Evolutionary conservation across 2,329 filamentous ascomycete genomes (phyloP).

Genomic region (Magnaporthiopsis incrustans): DNA sequence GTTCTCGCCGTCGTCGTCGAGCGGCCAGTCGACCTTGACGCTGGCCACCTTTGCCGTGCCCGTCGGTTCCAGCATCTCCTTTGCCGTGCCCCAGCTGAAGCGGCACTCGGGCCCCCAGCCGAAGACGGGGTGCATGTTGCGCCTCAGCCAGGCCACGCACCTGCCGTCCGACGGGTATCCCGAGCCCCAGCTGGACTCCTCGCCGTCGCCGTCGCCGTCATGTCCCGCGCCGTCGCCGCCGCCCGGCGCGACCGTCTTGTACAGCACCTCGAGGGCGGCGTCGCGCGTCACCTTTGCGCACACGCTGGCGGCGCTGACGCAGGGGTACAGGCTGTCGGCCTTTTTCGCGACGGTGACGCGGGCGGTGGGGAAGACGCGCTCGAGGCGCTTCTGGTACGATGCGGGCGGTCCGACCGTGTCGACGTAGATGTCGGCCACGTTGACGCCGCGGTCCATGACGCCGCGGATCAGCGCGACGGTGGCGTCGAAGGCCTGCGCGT

Average conservation of each 20-base stretch:
- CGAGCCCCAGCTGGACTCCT: constrained; percentile 63
- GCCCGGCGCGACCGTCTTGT: constrained; percentile 38
- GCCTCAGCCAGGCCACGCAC: constrained; percentile 73
- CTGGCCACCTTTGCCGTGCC: constrained; percentile 44
- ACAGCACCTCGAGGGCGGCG: constrained; percentile 75
- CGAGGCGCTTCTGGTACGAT: constrained; percentile 76
- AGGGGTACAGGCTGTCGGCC: constrained; percentile 86
- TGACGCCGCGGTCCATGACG: constrained; percentile 69
- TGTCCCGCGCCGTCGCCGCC: constrained; percentile 21
- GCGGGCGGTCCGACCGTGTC: constrained; percentile 85
- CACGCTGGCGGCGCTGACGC: constrained; percentile 87
- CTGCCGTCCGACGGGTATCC: constrained; percentile 86
- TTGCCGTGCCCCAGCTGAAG: constrained; percentile 93
- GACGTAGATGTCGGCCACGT: constrained; percentile 84
- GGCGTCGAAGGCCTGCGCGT: constrained; percentile 90
- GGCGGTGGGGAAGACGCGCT: constrained; percentile 72
- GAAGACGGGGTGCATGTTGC: constrained; percentile 86
- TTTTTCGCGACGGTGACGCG: constrained; percentile 78
- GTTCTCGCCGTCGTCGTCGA: constrained; percentile 60
- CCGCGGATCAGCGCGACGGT: constrained; percentile 75
- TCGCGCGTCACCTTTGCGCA: constrained; percentile 95
- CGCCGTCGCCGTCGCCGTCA: constrained; percentile 17
- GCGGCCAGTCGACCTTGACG: constrained; percentile 77
- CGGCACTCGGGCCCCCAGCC: constrained; percentile 91
- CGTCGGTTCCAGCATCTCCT: constrained; percentile 83